Base-by-base conservation (phyloP, 768 basidiomycete genomes). In the Hortiboletus flavorubellus region DNA sequence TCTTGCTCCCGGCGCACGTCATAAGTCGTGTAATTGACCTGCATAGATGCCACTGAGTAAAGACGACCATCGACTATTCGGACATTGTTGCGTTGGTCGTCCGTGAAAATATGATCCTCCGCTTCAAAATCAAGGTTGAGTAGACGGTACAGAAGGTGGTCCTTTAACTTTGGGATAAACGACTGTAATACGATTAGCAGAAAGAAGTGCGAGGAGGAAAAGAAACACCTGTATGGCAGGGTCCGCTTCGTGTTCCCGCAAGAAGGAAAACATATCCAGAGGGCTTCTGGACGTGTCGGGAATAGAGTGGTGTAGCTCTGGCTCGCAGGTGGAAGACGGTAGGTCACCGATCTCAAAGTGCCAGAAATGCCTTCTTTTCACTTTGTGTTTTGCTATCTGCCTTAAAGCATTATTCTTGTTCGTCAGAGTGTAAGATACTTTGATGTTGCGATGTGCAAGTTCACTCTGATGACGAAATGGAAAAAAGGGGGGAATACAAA, bases 361-460 rank as follows among this genome's bases (percentile, higher is more conserved):
- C 5, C 3, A 14, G 6, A 71, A 37, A 23, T 44, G 10, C 49
- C 60, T 9, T 45, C 60, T 37, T 21, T 67, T 58, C 2, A 47
- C 45, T 21, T 66, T 53, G 0, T 63, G 62, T 7, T 58, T 53
- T 0, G 69, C 63, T 42, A 79, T 73, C 42, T 76, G 72, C 1
- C 43, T 37, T 0, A 46, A 35, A 4, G 60, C 56, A n/a, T 71
- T 46, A 1, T 60, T 65, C 56, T 77, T 78, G 60, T 76, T 78
- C 0, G 72, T 75, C 2, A 63, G 47, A 0, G 44, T 51, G 46
- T 78, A 80, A 14, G 72, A 56, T 0, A 54, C 56, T 56, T 82
- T 80, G 21, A 76, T 58, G 0, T 30, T 44, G 0, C 63, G 51
- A 49, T 80, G 77, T 30, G 73, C 67, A 0, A 70, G 65, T 61